Conservation (phyloP, 208 protist species). For the Wallacemonas sp. region DNA sequence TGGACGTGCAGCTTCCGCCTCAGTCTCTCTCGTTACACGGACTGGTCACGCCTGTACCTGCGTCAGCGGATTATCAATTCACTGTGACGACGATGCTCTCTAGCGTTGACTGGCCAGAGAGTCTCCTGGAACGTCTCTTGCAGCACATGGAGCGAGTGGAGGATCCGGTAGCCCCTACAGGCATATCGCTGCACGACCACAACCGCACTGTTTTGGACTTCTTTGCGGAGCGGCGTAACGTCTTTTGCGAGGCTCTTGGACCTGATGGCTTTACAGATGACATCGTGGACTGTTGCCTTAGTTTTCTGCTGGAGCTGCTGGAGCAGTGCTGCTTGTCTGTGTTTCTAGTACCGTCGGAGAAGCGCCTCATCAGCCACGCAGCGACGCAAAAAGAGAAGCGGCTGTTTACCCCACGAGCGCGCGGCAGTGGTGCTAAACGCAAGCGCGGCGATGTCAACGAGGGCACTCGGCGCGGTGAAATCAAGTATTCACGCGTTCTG, state of each 20-base stretch:
- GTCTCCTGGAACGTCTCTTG: constrained; percentile 42
- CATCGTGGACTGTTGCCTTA: constrained; percentile 44
- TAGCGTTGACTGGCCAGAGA: constrained; percentile 53
- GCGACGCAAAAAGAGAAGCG: constrained; percentile 32
- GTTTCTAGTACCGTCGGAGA: constrained; percentile 62
- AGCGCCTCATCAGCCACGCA: constrained; percentile 32
- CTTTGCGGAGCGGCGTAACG: constrained; percentile 36
- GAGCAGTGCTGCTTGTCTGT: constrained; percentile 68
- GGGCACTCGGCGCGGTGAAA: not conserved
- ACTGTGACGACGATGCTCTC: constrained; percentile 4
- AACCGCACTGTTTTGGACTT: constrained; percentile 53
- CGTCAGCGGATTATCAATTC: no score
- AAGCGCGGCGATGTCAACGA: constrained; percentile 19
- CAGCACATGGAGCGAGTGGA: constrained; percentile 64
- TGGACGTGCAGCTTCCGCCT: no score
- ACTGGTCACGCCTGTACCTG: no score
- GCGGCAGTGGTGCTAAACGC: constrained; percentile 16
- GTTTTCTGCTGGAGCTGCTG: constrained; percentile 63
- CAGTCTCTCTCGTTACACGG: no score
- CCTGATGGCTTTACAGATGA: constrained; percentile 27
- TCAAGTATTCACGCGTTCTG: constrained; percentile 57
- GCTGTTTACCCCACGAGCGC: not conserved
- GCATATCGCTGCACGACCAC: constrained; percentile 38
- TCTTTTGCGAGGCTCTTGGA: constrained; percentile 18
- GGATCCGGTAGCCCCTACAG: constrained; percentile 34